Base-by-base conservation (phyloP, 768 basidiomycete species). In the Collybia mongolica region DNA sequence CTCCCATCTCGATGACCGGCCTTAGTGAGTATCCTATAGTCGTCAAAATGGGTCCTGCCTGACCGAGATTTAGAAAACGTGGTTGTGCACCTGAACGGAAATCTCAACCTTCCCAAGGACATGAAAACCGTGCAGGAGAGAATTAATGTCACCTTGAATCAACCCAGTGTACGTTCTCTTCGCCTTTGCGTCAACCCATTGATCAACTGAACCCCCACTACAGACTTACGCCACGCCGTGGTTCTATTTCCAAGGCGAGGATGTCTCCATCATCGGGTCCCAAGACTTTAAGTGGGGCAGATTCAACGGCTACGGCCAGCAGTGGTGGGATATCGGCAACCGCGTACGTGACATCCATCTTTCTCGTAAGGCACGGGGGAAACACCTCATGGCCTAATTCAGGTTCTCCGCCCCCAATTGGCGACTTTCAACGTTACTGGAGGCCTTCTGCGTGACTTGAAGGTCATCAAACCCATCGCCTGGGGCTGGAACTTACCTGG, bases 261-360 rank as follows among this genome's bases (percentile, higher is more conserved):
- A 76, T 48, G 67, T 79, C 29, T 56, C 64, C 20, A 68, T 73
- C 47, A 65, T 72, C 22, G 76, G 75, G 9, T 71, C 70, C 2
- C 61, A 66, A 38, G 65, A 74, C 42, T 63, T 65, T 24, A 58
- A 72, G 26, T 72, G 69, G 57, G 76, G 75, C 1, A 62, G 67
- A 48, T 73, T 76, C 61, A 63, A 77, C 41, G 72, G 75, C 23
- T 73, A 72, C 50, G 75, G 77, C n/a, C 71, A 77, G 53, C 72
- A 75, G 51, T 78, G 75, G 75, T 77, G 76, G 75, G 68, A 77
- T 48, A 63, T 70, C 44, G 73, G 72, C 18, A 74, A 72, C 48
- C 60, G 65, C 32, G 74, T 76, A 46, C 46, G 70, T 58, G 11
- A 12, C n/a, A 32, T 18, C 15, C 45, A 24, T 26, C 32, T 7